Base-by-base conservation (phyloP, 495 filamentous ascomycete genomes). In the Astrocystis sublimbata region DNA sequence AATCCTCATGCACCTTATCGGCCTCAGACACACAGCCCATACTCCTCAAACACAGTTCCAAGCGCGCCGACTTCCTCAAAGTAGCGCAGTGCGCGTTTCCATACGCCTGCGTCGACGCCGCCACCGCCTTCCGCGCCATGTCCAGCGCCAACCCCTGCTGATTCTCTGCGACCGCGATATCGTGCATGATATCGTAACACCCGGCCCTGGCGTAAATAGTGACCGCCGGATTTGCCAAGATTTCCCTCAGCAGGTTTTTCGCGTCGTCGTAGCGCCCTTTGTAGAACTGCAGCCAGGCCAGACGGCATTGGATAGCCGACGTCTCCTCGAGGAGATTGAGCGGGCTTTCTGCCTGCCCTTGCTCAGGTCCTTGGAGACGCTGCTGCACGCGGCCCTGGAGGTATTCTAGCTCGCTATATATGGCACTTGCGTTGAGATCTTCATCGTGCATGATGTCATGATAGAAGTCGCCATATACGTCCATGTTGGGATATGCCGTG, bases 121-220 rank as follows among this genome's bases (percentile, higher is more conserved):
- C 50, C 13, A 40, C 50, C 26, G 50, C 30, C 4, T 54, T 38
- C 7, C 26, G 19, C 26, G 38, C 23, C 33, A 54, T 36, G 28
- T 54, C 50, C 1, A 54, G 50, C 17, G 50, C 33, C 21, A 23
- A 24, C 12, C 38, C 50, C 15, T 54, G 21, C 2, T 54, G 36
- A 12, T 54, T 38, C 33, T 54, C 33, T 10, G 50, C 50, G 1
- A 54, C 21, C 13, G 50, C 50, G 12, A 54, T 26, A 6, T 38
- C 33, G 31, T 54, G 12, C 33, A 54, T 24, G 17, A 54, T 21
- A 36, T 54, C 50, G 10, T 40, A 54, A 21, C 50, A 54, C 15
- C 50, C 50, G n/a, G 31, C 1, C 1, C 10, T 26, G 50, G 38
- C 19, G 19, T 6, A 21, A 38, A 6, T 21, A 33, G 36, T 33